These are phyloP conservation scores for Guillardia theta DNA, from an alignment of 78 protist species.

Conservation along the genomic window DNA sequence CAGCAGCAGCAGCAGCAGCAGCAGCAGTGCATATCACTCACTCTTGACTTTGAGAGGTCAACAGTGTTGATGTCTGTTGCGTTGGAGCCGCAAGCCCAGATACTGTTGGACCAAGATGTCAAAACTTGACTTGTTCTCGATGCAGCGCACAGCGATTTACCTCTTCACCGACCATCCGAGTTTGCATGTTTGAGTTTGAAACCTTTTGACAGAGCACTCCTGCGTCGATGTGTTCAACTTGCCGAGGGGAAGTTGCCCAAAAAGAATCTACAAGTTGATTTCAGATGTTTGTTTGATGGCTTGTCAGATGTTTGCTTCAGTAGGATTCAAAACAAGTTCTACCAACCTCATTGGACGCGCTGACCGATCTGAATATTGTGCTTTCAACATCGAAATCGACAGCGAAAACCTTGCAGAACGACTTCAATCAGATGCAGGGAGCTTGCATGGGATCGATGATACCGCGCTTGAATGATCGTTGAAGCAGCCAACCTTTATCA, in stretches of 20 bases:
- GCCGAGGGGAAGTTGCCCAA: neutral
- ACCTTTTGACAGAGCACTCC: neutral
- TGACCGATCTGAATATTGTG: neutral
- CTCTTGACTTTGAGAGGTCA: neutral
- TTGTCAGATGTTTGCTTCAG: too few species aligned
- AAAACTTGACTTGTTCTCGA: too few species aligned
- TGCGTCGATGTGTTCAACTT: neutral
- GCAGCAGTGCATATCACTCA: neutral
- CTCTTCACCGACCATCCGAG: slow-evolving; percentile 25
- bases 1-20: neutral
- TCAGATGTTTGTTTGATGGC: too few species aligned
- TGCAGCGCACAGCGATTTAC: too few species aligned
- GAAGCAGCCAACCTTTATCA: slow-evolving; percentile 33
- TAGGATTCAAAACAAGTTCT: too few species aligned
- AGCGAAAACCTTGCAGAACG: too few species aligned
- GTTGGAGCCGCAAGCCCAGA: neutral
- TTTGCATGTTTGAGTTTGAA: neutral
- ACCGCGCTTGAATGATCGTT: slow-evolving; percentile 29
- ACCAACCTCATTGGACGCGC: neutral
- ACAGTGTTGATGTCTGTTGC: neutral
- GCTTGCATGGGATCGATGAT: too few species aligned
- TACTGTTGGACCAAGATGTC: too few species aligned
- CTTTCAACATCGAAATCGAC: neutral
- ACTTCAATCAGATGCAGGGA: too few species aligned
- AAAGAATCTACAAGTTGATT: too few species aligned